Conservation (phyloP, 2,329 filamentous ascomycete species). For the Aureobasidium melanogenum region DNA sequence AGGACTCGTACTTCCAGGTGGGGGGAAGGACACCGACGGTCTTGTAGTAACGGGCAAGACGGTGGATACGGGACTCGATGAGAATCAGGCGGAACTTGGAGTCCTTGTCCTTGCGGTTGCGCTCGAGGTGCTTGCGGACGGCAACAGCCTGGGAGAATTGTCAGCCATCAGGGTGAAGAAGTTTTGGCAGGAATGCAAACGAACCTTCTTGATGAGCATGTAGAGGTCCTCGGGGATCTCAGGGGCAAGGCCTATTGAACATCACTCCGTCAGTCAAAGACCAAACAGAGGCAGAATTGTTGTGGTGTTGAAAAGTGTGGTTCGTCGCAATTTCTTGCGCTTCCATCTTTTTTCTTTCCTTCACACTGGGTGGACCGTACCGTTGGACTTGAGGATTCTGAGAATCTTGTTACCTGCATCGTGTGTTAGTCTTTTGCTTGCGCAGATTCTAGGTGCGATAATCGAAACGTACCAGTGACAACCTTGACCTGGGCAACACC, state of each 20-base stretch:
- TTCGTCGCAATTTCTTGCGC: conserved; percentile 2
- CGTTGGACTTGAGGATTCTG: conserved; percentile 93
- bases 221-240: conserved; percentile 99
- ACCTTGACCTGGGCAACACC: conserved; percentile 97
- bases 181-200: conserved; percentile 14
- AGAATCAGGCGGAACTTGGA: conserved; percentile 99
- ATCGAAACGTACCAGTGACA: conserved; percentile 67
- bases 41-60: conserved; percentile 99
- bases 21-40: conserved; percentile 74
- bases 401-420: conserved; percentile 94
- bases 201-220: conserved; percentile 99
- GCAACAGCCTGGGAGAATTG: conserved; percentile 64
- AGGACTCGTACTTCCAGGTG: conserved; percentile 98
- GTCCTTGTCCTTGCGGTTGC: conserved; percentile 99
- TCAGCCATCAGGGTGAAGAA: conserved; percentile 1
- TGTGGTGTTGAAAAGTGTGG: conserved; percentile 13
- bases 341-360: conserved; percentile 18
- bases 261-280: conserved; percentile 36
- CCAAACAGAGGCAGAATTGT: conserved; percentile 34
- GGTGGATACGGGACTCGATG: conserved; percentile 99
- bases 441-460: not conserved
- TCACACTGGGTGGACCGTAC: conserved; percentile 58
- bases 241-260: conserved; percentile 80
- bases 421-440: conserved; percentile 9
- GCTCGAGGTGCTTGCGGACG: conserved; percentile 99